Evolutionary conservation across 2,329 filamentous ascomycete species (phyloP), one percentile per base, ranked within the genome.

Genomic region (Stemphylium vesicarium): DNA sequence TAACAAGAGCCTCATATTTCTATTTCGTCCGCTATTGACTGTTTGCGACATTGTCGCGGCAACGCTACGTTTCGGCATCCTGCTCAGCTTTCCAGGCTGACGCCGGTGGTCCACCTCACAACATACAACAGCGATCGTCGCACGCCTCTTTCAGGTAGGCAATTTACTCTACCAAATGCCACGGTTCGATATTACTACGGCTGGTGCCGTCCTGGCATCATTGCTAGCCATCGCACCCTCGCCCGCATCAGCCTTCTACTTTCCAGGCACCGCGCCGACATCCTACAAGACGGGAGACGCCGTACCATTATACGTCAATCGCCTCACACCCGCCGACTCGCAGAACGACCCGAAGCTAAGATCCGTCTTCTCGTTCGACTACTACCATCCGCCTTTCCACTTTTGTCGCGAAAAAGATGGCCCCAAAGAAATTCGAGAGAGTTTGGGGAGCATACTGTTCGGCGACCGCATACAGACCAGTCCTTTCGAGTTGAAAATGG

Each of bases 401-500:
- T 96, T 97, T 81, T 99, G 95, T 77, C 80, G 84, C 65, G 95
- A 94, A 2, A 80, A 89, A 51, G 87, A 82, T 57, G 91, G 91
- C 2, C 88, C 92, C 8, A 77, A 93, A 73, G 85, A 90, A 79
- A 86, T 96, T 18, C 88, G 91, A 36, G 95, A 97, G 79, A 95
- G 91, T 62, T 78, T 99, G 60, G 95, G 95, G 20, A 97, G 94
- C 81, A 99, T 99, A 72, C 79, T 99, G 46, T 99, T 99, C 68
- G 95, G 95, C 64, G 95, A 99, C 78, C 87, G 95, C 52, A 99
- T 99, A 79, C 92, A 92, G 79, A 96, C 92, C n/a, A 98, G 94
- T 32, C 91, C 94, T 0, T 96, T 96, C 71, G 87, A 96, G 71
- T 81, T 98, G 57, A 85, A 86, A 64, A 97, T 99, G 93, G 86